Evolutionary conservation across 352 stramenopile genomes (phyloP), one percentile per base, ranked within the genome.

Genomic region (Phytophthora hybrid): DNA sequence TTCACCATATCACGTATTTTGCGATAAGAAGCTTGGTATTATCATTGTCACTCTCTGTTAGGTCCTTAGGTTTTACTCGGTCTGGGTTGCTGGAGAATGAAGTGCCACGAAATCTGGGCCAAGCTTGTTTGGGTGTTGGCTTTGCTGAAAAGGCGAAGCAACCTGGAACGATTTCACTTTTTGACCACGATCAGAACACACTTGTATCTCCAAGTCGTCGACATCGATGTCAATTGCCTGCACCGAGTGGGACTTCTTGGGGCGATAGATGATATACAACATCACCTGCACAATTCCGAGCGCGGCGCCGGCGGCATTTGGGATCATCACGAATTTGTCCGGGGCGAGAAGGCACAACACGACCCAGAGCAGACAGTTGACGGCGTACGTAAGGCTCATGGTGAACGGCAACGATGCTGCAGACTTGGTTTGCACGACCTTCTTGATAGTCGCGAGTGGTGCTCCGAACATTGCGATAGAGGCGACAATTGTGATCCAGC

Each of bases 361-460:
- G 21, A 81, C 72, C 80, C 80, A 88, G 1, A 85, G 60, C 13
- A 56, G 51, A 18, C 80, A 82, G 67, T 85, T 85, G 37, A 74
- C 26, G 16, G 65, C 46, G 23, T 74, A 76, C 0, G 73, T 75
- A n/a, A 77, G 6, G 29, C 80, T 70, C 80, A 85, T 85, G 3
- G 55, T 57, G 41, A 88, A 64, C 21, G 67, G 69, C 59, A 88
- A 74, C 14, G 71, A 88, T 14, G 60, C 71, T 18, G 76, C 70
- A 8, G 58, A 82, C 41, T 79, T 80, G 66, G 39, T 76, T 13
- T 11, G 31, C 54, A 88, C 26, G 23, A 85, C 80, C 29, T 76
- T 70, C 23, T 61, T 70, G 59, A 88, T 74, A 2, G 65, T 78
- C 18, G 66, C 71, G 4, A 88, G 76, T 10, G 80, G 80, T 5